Conservation (phyloP, 805 yeast genomes). For the Candida arabinofermentans region DNA sequence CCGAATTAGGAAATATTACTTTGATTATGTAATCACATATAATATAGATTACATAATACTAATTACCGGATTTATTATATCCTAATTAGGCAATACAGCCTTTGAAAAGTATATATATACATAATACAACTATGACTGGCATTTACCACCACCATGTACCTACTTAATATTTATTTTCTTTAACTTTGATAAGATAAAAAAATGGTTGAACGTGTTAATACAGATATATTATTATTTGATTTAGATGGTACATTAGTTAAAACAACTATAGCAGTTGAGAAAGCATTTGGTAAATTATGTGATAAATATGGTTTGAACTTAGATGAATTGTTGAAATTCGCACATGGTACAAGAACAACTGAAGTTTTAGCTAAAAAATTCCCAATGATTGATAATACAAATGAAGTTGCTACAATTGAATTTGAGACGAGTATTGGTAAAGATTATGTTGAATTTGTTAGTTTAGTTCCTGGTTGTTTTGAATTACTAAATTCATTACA, state of each 20-base stretch:
- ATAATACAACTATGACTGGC: no score
- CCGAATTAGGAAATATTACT: not conserved
- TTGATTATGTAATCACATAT: no score
- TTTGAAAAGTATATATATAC: no score
- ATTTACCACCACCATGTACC: no score
- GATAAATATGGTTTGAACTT: not conserved
- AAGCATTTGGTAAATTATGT: not conserved
- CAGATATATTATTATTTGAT: not conserved
- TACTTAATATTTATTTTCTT: no score
- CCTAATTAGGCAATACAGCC: not conserved
- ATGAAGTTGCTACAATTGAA: not conserved
- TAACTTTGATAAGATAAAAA: not conserved
- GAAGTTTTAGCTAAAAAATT: not conserved
- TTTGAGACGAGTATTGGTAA: not conserved
- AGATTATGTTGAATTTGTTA: not conserved
- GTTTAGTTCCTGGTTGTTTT: not conserved
- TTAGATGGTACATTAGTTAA: conserved; percentile 1
- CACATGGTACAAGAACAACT: not conserved
- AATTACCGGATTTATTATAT: no score
- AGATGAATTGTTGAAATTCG: not conserved
- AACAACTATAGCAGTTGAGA: not conserved
- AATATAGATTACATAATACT: no score
- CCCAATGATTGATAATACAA: not conserved
- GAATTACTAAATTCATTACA: not conserved
- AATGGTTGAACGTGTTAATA: not conserved